phyloP scores from a whole-genome alignment of 2,329 filamentous ascomycete species.

The Fusarium luffae region DNA sequence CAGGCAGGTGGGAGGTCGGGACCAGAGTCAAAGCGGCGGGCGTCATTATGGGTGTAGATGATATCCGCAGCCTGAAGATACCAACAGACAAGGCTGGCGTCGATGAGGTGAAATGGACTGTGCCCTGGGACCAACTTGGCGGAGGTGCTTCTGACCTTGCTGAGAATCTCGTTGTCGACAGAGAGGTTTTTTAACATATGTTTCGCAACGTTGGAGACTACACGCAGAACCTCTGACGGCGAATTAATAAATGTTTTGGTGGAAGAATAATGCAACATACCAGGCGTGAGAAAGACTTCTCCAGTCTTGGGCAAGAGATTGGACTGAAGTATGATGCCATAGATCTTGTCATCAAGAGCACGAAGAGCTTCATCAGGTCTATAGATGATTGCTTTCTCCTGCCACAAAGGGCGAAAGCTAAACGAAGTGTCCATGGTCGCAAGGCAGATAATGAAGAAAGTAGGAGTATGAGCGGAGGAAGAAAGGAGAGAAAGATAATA shows the following conservation, averaged over 20 bases:
- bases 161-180: constrained; percentile 11
- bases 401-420: constrained; percentile 42
- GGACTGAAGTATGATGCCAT: background rate
- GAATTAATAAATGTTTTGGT: background rate
- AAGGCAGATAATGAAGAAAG: background rate
- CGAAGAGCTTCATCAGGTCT: constrained; percentile 19
- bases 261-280: background rate
- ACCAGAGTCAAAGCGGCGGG: background rate
- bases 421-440: constrained; percentile 40
- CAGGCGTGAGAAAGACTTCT: background rate
- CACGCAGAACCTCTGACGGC: constrained; percentile 1
- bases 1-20: background rate
- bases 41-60: background rate
- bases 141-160: constrained; percentile 1
- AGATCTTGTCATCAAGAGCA: constrained; percentile 6
- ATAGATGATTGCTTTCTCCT: constrained; percentile 20
- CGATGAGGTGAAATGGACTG: background rate
- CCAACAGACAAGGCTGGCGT: constrained; percentile 11
- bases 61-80: background rate
- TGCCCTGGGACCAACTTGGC: background rate
- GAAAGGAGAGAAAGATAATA: background rate
- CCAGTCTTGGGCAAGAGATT: background rate
- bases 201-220: background rate
- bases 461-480: background rate
- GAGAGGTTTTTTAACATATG: constrained; percentile 1